Conservation (phyloP, 164 flowering plant genomes). For the Malania oleifera region DNA sequence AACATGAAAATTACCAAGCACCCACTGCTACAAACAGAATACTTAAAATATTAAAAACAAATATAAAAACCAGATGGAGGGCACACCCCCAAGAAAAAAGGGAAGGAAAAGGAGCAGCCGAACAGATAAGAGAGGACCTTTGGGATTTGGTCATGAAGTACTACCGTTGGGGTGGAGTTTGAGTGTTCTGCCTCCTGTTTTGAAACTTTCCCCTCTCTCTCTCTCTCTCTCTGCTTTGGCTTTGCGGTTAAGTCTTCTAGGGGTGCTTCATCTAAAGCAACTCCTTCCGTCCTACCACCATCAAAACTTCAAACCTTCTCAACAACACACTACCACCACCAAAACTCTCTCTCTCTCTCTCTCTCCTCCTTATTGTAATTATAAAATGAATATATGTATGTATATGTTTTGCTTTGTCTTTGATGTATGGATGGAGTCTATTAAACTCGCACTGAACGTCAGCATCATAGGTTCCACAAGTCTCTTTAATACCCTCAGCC, state of each 20-base stretch:
- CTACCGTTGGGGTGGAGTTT: conserved; percentile 12
- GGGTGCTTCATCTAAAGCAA: neutral
- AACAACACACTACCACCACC: neutral
- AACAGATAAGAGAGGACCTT: conserved; percentile 12
- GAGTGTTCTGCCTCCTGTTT: conserved; percentile 17
- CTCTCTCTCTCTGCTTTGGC: neutral
- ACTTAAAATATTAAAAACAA: neutral
- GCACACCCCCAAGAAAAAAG: neutral
- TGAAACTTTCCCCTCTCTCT: conserved; percentile 6
- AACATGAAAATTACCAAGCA: too few species aligned
- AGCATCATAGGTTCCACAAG: neutral
- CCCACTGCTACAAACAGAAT: neutral
- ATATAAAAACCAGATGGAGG: neutral
- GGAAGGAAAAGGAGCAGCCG: neutral
- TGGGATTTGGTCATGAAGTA: conserved; percentile 7
- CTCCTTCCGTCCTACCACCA: neutral
- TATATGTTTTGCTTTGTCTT: neutral
- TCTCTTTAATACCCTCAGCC: conserved; percentile 1
- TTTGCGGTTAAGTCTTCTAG: too few species aligned
- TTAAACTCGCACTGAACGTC: neutral
- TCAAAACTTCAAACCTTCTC: neutral
- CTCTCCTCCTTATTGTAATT: conserved; percentile 3
- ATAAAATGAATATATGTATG: neutral
- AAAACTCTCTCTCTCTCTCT: neutral
- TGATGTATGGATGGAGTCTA: neutral